These are phyloP conservation scores for Aureobasidium mangrovei DNA, from an alignment of 2,329 filamentous ascomycete species.

Conservation along the genomic window DNA sequence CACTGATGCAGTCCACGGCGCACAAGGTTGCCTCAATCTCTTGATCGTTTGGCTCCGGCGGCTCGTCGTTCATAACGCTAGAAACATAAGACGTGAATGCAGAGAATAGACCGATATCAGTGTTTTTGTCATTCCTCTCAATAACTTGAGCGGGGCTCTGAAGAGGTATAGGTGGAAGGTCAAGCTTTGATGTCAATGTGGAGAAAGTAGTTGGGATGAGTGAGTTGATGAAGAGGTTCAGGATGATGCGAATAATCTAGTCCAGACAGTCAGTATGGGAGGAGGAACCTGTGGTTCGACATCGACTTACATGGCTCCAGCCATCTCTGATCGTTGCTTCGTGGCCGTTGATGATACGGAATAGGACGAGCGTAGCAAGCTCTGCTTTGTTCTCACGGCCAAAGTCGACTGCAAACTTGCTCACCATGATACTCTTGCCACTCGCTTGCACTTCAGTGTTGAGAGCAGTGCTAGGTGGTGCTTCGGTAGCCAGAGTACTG, in stretches of 20 bases:
- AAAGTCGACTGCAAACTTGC: slow-evolving; percentile 91
- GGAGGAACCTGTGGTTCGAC: slow-evolving; percentile 56
- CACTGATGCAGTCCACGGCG: slow-evolving; percentile 87
- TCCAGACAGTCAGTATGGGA: slow-evolving; percentile 80
- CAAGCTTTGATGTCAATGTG: slow-evolving; percentile 54
- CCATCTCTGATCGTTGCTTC: slow-evolving; percentile 67
- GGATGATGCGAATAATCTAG: slow-evolving; percentile 80
- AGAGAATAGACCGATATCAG: slow-evolving; percentile 80
- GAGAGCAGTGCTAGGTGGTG: slow-evolving; percentile 69
- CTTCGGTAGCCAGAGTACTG: slow-evolving; percentile 71
- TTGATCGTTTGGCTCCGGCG: slow-evolving; percentile 92
- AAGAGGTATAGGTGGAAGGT: slow-evolving; percentile 73
- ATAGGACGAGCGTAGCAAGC: slow-evolving; percentile 87
- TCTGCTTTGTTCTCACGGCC: slow-evolving; percentile 90
- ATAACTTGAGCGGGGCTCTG: slow-evolving; percentile 89
- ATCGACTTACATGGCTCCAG: slow-evolving; percentile 62
- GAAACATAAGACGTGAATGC: slow-evolving; percentile 94
- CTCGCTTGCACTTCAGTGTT: slow-evolving; percentile 94
- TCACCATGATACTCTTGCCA: slow-evolving; percentile 94
- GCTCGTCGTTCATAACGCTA: slow-evolving; percentile 97
- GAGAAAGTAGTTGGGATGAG: slow-evolving; percentile 74
- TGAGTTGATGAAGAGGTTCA: slow-evolving; percentile 94
- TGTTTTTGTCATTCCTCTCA: slow-evolving; percentile 69
- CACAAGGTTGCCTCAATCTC: slow-evolving; percentile 93
- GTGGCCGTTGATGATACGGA: slow-evolving; percentile 80